Base-by-base conservation (phyloP, 768 basidiomycete genomes). In the Ramaria sp. region DNA sequence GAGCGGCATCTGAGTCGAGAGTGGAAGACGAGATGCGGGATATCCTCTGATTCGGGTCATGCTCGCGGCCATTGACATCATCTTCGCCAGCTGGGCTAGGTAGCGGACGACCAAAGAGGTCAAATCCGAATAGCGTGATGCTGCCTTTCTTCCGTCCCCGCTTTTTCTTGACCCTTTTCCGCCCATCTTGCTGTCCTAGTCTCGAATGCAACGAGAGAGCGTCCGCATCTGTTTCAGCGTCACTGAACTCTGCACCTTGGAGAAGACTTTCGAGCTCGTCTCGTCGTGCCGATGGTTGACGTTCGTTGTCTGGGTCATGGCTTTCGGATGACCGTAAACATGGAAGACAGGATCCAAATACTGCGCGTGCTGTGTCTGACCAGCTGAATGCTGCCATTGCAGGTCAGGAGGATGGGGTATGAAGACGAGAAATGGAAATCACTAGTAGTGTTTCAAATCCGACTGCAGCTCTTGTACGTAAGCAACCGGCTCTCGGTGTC, bases 1-100 rank as follows among this genome's bases (percentile, higher is more conserved):
- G 80, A 5, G 84, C 78, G 3, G 86, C 85, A 59, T 88, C 86
- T 0, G 82, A 81, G 67, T 88, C 86, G 43, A 86, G 75, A 4
- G 82, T 83, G 4, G 72, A 68, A 2, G 73, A 68, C 1, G 69
- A 65, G 22, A 68, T 67, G 4, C 66, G 52, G n/a, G 68, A 62
- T 5, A 54, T 34, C 20, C 56, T 33, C 52, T 52, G 17, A 22
- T 17, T 10, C 13, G 15, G 31, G 17, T 41, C 46, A 7, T 27
- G 55, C 42, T 58, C 66, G 24, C 27, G 50, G 22, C 56, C 49
- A 60, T 43, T 38, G 41, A 60, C 49, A 12, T 65, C 68, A 3
- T 77, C 72, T 11, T 73, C 75, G 13, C 75, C 75, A n/a, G 79
- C 79, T 0, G 78, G 73, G n/a, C 85, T 74, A 45, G 79, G 77